These are phyloP conservation scores for Mycena filopes DNA, from an alignment of 768 basidiomycete genomes.

Conservation along the genomic window DNA sequence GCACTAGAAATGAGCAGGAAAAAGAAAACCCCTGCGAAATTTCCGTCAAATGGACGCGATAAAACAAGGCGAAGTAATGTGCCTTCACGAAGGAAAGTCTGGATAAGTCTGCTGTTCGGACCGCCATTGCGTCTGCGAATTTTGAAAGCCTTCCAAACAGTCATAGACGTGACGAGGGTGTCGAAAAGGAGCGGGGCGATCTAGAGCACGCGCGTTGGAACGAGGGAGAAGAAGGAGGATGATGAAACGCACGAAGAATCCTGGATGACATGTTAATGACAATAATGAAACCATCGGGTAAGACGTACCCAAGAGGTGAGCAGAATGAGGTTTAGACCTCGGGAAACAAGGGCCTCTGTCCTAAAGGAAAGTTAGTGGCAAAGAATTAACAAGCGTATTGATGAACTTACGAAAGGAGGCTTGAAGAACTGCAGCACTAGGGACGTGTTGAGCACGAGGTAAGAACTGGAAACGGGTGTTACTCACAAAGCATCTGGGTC, in stretches of 20 bases:
- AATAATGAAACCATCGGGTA: neutral
- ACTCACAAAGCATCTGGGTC: slow-evolving; percentile 79
- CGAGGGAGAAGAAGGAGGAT: neutral
- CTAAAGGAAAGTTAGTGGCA: slow-evolving; percentile 38
- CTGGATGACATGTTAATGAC: slow-evolving; percentile 39
- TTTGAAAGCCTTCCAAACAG: slow-evolving; percentile 80
- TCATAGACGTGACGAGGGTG: slow-evolving; percentile 83
- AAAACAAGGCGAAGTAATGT: slow-evolving; percentile 4
- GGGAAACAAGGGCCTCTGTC: slow-evolving; percentile 79
- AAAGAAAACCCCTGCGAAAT: slow-evolving; percentile 75
- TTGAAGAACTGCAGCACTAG: slow-evolving; percentile 74
- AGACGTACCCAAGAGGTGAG: slow-evolving; percentile 77
- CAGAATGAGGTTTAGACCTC: slow-evolving; percentile 84
- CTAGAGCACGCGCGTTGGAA: slow-evolving; percentile 46
- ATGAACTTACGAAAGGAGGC: slow-evolving; percentile 61
- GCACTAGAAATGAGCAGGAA: slow-evolving; percentile 89
- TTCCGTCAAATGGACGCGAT: neutral
- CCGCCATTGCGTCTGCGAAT: slow-evolving; percentile 82
- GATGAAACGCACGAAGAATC: slow-evolving; percentile 64
- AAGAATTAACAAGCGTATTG: slow-evolving; percentile 36
- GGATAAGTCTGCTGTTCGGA: slow-evolving; percentile 81
- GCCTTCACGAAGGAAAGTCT: slow-evolving; percentile 88
- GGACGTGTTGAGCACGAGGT: slow-evolving; percentile 1
- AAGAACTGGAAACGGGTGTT: slow-evolving; percentile 21
- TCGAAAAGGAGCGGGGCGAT: slow-evolving; percentile 86